Evolutionary conservation across 495 filamentous ascomycete genomes (phyloP).

Genomic region (Chaetomium tenue): DNA sequence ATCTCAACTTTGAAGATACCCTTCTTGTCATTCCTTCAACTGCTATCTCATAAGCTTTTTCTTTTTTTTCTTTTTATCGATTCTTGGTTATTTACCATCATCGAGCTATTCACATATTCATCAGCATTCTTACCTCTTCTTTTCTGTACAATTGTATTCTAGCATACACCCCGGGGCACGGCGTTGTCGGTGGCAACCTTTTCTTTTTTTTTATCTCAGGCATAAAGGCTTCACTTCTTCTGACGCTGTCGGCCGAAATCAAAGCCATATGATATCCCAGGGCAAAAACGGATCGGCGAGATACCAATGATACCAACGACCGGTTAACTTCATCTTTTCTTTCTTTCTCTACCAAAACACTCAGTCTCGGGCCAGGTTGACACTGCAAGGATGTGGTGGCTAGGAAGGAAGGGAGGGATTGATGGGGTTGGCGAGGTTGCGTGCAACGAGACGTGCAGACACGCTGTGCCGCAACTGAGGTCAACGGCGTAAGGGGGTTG

Average conservation of each 20-base stretch:
- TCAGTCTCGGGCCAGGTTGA: neutral
- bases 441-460: neutral
- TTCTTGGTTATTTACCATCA: neutral
- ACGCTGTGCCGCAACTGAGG: neutral
- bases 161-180: conserved; percentile 1
- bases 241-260: conserved; percentile 10
- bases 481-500: neutral
- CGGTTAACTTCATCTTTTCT: neutral
- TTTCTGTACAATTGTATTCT: neutral
- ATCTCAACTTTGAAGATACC: conserved; percentile 1
- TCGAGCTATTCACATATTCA: neutral
- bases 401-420: neutral
- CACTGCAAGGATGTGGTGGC: neutral
- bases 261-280: conserved; percentile 5
- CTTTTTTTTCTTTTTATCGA: neutral
- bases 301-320: conserved; percentile 21
- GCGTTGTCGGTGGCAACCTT: neutral
- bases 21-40: conserved; percentile 14
- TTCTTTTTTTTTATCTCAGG: neutral
- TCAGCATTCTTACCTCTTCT: neutral
- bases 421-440: neutral
- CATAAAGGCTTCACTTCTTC: neutral
- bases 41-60: neutral
- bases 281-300: neutral
- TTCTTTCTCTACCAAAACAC: neutral